Conservation (phyloP, 495 filamentous ascomycete genomes). For the Penicillium fimorum region DNA sequence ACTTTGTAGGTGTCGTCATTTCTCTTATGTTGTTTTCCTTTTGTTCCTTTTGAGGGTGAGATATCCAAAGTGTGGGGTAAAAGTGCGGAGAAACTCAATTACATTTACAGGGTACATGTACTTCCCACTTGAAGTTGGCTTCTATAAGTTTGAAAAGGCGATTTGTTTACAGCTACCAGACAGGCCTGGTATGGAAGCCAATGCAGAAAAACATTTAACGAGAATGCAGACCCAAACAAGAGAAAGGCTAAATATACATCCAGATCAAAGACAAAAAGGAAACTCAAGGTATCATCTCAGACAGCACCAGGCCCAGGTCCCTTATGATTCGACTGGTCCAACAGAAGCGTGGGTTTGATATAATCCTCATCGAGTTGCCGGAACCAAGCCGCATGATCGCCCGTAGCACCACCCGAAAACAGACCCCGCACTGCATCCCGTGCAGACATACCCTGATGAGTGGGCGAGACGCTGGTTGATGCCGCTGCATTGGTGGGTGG, state of each 20-base stretch:
- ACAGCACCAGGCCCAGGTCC: constrained; percentile 44
- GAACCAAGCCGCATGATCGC: constrained; percentile 91
- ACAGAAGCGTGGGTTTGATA: constrained; percentile 88
- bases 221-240: constrained; percentile 20
- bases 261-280: constrained; percentile 17
- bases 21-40: too few relatives aligned
- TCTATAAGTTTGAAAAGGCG: not conserved
- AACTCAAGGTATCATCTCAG: constrained; percentile 28
- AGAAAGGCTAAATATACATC: constrained; percentile 32
- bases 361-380: constrained; percentile 92
- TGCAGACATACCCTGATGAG: constrained; percentile 42
- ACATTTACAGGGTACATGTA: not conserved
- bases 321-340: constrained; percentile 66
- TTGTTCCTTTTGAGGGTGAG: not conserved
- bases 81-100: not conserved
- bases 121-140: not conserved
- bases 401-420: constrained; percentile 66
- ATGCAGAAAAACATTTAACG: constrained; percentile 9
- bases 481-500: constrained; percentile 14
- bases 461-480: constrained; percentile 34
- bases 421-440: constrained; percentile 70
- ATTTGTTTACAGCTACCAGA: not conserved
- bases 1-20: too few relatives aligned
- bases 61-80: not conserved
- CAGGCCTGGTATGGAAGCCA: constrained; percentile 5